Base-by-base conservation (phyloP, 805 yeast species). In the Saccharomycodes ludwigii region DNA sequence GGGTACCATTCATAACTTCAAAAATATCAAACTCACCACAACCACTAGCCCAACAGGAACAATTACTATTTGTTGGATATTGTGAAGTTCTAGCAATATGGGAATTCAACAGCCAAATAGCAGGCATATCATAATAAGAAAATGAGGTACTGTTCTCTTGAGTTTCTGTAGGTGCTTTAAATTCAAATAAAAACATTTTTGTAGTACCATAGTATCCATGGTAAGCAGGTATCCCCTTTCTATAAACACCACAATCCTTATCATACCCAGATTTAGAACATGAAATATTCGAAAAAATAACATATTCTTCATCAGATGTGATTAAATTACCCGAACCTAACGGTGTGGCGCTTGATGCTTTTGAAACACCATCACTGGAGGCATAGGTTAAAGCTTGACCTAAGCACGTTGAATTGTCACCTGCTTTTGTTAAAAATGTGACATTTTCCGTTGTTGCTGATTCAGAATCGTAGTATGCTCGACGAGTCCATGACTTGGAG, bases 21-120 rank as follows among this genome's bases (percentile, higher is more conserved):
- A 78, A 78, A 42, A 76, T 68, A 54, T 78, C 88, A 43, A 72
- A 76, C 54, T 78, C 85, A 50, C 86, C 85, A 55, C 85, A 76
- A 8, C 86, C 88, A 18, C 77, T 65, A 27, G 68, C 61, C 86
- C 86, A 78, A 46, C 84, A 74, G 5, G 84, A 76, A 53, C 85
- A 78, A 48, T 71, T 72, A 22, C 59, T 57, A 41, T 71, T 71
- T 4, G 56, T 38, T 27, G 56, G 73, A 48, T 76, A 78, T 54
- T 78, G 85, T 3, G 85, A 59, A 13, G 85, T 77, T 61, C 86
- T 67, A 40, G 84, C 78, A 36, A 78, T 76, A 42, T 72, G 67
- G 18, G 82, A 77, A 42, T 78, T 77, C 47, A 78, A 59, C 38
- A 78, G 59, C 86, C 86, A 78, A 42, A 76, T 76, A 15, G 83